Evolutionary conservation across 176 grass and related monocot genomes (phyloP).

Genomic region (Pontederia paniculata): DNA sequence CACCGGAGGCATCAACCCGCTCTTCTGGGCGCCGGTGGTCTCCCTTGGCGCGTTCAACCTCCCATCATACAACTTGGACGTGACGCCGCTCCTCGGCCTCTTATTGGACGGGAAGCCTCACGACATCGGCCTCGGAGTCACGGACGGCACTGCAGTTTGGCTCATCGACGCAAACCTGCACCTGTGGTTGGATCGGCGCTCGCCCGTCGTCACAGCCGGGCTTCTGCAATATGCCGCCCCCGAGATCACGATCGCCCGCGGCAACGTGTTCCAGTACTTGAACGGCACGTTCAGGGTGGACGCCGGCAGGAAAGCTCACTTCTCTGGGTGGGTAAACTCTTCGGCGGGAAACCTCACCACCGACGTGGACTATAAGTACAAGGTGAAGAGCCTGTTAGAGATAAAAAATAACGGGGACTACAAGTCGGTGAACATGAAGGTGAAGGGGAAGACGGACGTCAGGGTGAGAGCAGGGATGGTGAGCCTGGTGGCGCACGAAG

Average conservation of each 20-base stretch:
- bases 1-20: conserved; percentile 86
- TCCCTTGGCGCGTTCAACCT: conserved; percentile 76
- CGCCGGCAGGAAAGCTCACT: conserved; percentile 28
- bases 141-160: conserved; percentile 68
- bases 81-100: conserved; percentile 72
- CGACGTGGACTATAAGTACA: conserved; percentile 40
- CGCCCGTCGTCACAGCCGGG: conserved; percentile 28
- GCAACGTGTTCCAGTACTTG: conserved; percentile 19
- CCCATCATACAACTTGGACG: conserved; percentile 68
- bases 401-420: conserved; percentile 37
- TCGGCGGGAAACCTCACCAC: conserved; percentile 85
- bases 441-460: conserved; percentile 41
- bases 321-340: conserved; percentile 72
- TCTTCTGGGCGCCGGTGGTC: conserved; percentile 78
- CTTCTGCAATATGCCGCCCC: conserved; percentile 32
- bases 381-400: conserved; percentile 43
- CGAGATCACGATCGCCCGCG: conserved; percentile 38
- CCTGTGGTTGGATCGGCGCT: conserved; percentile 60
- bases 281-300: conserved; percentile 50
- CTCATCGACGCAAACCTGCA: conserved; percentile 81
- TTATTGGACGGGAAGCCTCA: conserved; percentile 47
- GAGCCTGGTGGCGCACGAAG: conserved; percentile 22
- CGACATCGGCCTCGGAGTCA: conserved; percentile 50
- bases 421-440: conserved; percentile 46
- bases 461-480: conserved; percentile 18